These are phyloP conservation scores for Leccinum solheimii DNA, from an alignment of 1,284 basidiomycete genomes.

Conservation along the genomic window DNA sequence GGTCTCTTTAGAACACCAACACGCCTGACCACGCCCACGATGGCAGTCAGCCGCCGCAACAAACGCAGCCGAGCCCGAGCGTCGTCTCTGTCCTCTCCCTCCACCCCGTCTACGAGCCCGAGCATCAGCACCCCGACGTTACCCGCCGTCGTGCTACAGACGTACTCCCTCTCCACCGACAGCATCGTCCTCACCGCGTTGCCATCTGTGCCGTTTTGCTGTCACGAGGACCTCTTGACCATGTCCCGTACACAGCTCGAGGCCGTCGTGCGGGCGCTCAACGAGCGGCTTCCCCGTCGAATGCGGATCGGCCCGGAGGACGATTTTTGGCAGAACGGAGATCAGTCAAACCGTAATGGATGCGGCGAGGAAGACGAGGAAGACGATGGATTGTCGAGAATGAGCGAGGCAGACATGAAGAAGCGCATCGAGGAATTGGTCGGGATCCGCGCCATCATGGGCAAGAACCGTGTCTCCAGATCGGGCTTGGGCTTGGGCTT, in stretches of 20 bases:
- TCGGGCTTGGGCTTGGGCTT: slow-evolving; percentile 16
- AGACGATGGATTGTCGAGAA: slow-evolving; percentile 25
- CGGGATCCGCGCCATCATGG: slow-evolving; percentile 41
- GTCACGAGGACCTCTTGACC: slow-evolving; percentile 58
- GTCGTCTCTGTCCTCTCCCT: slow-evolving; percentile 6
- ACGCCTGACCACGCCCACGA: slow-evolving; percentile 22
- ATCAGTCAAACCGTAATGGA: not conserved
- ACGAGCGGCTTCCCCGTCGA: slow-evolving; percentile 46
- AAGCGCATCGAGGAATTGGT: slow-evolving; percentile 51
- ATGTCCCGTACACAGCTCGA: slow-evolving; percentile 51
- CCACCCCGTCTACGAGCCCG: slow-evolving; percentile 7
- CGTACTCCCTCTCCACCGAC: slow-evolving; percentile 48
- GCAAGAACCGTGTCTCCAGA: slow-evolving; percentile 26
- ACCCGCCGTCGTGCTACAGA: slow-evolving; percentile 48
- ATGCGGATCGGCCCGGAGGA: slow-evolving; percentile 45
- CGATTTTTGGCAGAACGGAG: slow-evolving; percentile 13
- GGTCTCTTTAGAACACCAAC: slow-evolving; percentile 29
- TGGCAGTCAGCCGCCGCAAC: slow-evolving; percentile 15
- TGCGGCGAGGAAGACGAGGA: slow-evolving; percentile 11
- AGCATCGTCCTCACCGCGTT: slow-evolving; percentile 59
- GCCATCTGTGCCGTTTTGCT: slow-evolving; percentile 54
- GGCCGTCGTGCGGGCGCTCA: slow-evolving; percentile 46
- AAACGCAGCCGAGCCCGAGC: slow-evolving; percentile 23
- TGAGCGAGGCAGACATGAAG: slow-evolving; percentile 44
- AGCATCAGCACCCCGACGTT: slow-evolving; percentile 6